Percentiles rank a stretch among this genome's conserved stretches.
These are phyloP conservation scores for Rickenella mellea DNA, from an alignment of 768 basidiomycete genomes.

Conservation along the genomic window DNA sequence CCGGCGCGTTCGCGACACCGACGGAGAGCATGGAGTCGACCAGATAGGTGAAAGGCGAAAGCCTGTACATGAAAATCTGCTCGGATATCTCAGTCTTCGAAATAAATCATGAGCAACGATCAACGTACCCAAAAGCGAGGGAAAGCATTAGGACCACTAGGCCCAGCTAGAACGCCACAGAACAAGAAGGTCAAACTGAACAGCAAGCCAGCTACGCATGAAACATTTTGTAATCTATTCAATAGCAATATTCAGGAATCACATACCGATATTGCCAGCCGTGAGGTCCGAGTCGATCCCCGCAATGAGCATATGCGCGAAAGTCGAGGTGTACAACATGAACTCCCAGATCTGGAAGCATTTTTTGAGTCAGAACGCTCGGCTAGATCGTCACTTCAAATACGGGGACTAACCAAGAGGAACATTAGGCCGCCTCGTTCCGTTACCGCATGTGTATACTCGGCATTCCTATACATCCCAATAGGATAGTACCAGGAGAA, in stretches of 20 bases:
- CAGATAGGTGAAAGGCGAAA: slow-evolving; percentile 44
- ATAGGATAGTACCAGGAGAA: slow-evolving; percentile 27
- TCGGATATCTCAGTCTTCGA: too few species aligned
- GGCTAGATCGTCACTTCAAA: too few species aligned
- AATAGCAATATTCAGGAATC: too few species aligned
- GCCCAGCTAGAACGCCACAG: slow-evolving; percentile 27
- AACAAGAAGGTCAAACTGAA: slow-evolving; percentile 32
- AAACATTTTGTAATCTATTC: too few species aligned
- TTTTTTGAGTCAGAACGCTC: too few species aligned
- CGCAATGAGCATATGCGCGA: slow-evolving; percentile 26
- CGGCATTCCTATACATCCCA: slow-evolving; percentile 31
- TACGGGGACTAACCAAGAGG: too few species aligned
- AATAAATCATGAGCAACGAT: background rate
- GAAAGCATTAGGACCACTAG: too few species aligned
- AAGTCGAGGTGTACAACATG: slow-evolving; percentile 28
- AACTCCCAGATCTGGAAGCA: slow-evolving; percentile 19
- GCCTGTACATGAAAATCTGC: slow-evolving; percentile 27
- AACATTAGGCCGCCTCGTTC: slow-evolving; percentile 31
- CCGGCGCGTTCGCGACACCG: slow-evolving; percentile 23
- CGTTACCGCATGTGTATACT: slow-evolving; percentile 20
- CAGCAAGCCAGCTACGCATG: slow-evolving; percentile 27
- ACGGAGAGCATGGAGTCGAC: slow-evolving; percentile 40
- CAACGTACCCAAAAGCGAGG: background rate
- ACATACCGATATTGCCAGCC: slow-evolving; percentile 30
- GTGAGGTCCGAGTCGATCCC: slow-evolving; percentile 26